Evolutionary conservation across 495 filamentous ascomycete species (phyloP).

Genomic region (Haplographium delicatum): DNA sequence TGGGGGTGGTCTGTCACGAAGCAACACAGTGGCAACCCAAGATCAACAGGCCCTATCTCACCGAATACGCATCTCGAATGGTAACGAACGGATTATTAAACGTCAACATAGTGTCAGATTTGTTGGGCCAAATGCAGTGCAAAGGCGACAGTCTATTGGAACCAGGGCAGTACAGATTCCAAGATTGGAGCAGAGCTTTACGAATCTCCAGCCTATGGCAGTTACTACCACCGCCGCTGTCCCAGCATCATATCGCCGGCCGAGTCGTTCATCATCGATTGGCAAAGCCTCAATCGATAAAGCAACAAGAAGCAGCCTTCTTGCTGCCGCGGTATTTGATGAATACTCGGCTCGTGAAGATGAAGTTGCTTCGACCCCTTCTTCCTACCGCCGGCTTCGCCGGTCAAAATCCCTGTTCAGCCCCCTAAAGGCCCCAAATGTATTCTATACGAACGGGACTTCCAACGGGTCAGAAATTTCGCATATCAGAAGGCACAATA

Average conservation of each 20-base stretch:
- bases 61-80: not conserved
- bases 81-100: slow-evolving; percentile 18
- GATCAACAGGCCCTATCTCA: slow-evolving; percentile 27
- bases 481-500: slow-evolving; percentile 3
- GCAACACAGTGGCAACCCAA: slow-evolving; percentile 12
- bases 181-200: slow-evolving; percentile 1
- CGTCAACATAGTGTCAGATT: slow-evolving; percentile 53
- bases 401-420: slow-evolving; percentile 70
- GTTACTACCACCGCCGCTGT: slow-evolving; percentile 22
- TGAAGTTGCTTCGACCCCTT: slow-evolving; percentile 58
- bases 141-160: slow-evolving; percentile 14
- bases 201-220: slow-evolving; percentile 15
- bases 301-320: slow-evolving; percentile 30
- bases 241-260: slow-evolving; percentile 22
- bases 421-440: slow-evolving; percentile 38
- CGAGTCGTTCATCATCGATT: slow-evolving; percentile 30
- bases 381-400: slow-evolving; percentile 68
- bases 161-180: slow-evolving; percentile 19
- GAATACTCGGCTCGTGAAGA: slow-evolving; percentile 54
- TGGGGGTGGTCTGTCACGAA: slow-evolving; percentile 3
- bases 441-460: slow-evolving; percentile 24
- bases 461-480: slow-evolving; percentile 10
- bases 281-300: slow-evolving; percentile 32
- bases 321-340: slow-evolving; percentile 31
- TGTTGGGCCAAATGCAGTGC: slow-evolving; percentile 34